Conservation (phyloP, 495 filamentous ascomycete species). For the Aspergillus mulundensis region DNA sequence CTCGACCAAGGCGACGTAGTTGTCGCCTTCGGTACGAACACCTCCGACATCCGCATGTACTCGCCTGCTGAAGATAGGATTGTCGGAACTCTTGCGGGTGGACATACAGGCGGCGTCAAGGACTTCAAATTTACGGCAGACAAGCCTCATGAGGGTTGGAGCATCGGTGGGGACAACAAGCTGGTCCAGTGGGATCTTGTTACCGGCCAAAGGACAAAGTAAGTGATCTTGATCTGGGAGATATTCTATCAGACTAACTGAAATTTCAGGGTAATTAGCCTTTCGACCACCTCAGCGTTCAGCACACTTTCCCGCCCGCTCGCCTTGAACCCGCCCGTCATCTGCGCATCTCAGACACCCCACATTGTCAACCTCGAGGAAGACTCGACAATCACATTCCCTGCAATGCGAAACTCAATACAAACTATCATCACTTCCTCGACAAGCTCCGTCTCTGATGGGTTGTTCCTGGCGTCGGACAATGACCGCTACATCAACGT, state of each 20-base stretch:
- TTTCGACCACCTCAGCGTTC: constrained; percentile 42
- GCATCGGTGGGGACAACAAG: constrained; percentile 56
- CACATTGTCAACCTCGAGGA: constrained; percentile 48
- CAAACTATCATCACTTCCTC: constrained; percentile 46
- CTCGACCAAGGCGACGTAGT: constrained; percentile 42
- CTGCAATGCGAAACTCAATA: constrained; percentile 51
- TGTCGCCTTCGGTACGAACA: constrained; percentile 52
- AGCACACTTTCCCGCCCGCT: constrained; percentile 39
- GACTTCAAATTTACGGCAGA: constrained; percentile 55
- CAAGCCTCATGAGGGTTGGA: constrained; percentile 49
- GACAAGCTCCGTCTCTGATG: constrained; percentile 27
- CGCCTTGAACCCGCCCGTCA: constrained; percentile 40
- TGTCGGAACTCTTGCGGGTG: constrained; percentile 46
- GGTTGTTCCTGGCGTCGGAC: constrained; percentile 45
- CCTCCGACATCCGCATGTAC: constrained; percentile 51
- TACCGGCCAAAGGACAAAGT: constrained; percentile 46
- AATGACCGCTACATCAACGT: constrained; percentile 54
- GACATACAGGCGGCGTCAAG: constrained; percentile 50
- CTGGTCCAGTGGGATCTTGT: constrained; percentile 57
- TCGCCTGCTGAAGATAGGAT: constrained; percentile 50
- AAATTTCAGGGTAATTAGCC: constrained; percentile 39
- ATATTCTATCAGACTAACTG: constrained; percentile 6
- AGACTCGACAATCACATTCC: constrained; percentile 40
- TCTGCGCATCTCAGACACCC: constrained; percentile 55
- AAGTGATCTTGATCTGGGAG: constrained; percentile 11